phyloP scores from a whole-genome alignment of 371 early-diverging fungal species.

The Apophysomyces ossiformis region DNA sequence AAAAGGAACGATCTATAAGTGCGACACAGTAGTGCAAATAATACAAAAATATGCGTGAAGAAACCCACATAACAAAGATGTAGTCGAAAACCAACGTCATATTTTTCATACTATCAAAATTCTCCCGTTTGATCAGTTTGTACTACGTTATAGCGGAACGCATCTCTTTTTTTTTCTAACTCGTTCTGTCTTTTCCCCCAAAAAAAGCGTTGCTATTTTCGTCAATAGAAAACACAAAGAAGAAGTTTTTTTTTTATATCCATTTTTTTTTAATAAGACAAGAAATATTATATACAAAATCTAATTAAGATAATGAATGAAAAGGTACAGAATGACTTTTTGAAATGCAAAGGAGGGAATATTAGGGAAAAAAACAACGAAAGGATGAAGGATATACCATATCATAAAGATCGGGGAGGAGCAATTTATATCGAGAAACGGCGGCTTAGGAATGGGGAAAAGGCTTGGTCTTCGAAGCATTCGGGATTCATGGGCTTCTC shows the following conservation, averaged over 20 bases:
- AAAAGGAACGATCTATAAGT: too few species aligned
- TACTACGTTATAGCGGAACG: too few species aligned
- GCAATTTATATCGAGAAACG: neutral
- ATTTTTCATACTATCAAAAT: too few species aligned
- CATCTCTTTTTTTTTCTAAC: too few species aligned
- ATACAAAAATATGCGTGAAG: too few species aligned
- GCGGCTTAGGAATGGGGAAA: neutral
- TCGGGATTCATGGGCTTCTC: neutral
- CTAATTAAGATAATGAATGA: constrained; percentile 1
- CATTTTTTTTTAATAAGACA: neutral
- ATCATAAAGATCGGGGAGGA: neutral
- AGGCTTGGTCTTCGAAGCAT: neutral
- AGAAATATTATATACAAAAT: constrained; percentile 4
- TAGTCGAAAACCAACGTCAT: too few species aligned
- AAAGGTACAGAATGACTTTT: neutral
- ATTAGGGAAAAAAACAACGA: neutral
- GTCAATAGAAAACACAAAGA: neutral
- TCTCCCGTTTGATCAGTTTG: too few species aligned
- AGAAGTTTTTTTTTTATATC: too few species aligned
- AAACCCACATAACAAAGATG: too few species aligned
- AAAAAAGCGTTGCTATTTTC: too few species aligned
- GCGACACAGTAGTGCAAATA: too few species aligned
- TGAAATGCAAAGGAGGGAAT: neutral
- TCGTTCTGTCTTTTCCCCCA: too few species aligned
- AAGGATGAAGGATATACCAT: neutral